Base-by-base conservation (phyloP, 805 yeast species). In the Candida manassasensis region DNA sequence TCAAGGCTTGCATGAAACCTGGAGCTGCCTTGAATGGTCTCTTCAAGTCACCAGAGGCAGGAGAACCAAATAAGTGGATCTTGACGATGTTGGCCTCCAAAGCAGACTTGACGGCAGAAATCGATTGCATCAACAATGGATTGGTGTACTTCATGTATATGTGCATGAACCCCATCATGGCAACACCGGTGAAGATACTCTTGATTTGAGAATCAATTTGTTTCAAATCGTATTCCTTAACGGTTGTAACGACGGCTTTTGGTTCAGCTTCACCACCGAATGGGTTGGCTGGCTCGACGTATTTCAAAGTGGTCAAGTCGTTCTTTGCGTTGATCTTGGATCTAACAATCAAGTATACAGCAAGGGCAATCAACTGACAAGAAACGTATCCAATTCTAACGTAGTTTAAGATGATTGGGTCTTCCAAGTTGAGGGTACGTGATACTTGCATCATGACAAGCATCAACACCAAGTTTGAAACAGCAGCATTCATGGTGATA, bases 111-210 rank as follows among this genome's bases (percentile, higher is more conserved):
- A 93, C 69, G 35, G 96, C 90, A 35, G 94, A 77, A 50, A 93
- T 77, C 45, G 89, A 80, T 71, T 93, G 97, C 88, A 90, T 84
- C 49, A 93, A 79, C 59, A 93, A 76, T 41, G 98, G 98, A 68
- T 93, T 88, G 62, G 97, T 88, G 75, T 87, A 93, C 67, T 87
- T 84, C 94, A 93, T 79, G 79, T 90, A 90, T 43, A 93, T 56
- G 66, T 93, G 98, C 97, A 90, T 89, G 80, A 90, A 84, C 17
- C 83, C 95, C 89, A 93, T 89, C 95, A 93, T 87, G 52, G 95
- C 96, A 49, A 89, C 58, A 45, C 94, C 84, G 44, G 94, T 84
- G 73, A 82, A 80, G 48, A 87, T 76, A 45, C 94, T 78, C 66
- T 84, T 87, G 63, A 89, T 74, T 41, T 87, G 80, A 35, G 77